Conservation (phyloP, 2,329 filamentous ascomycete genomes). For the Talaromyces piceae region DNA sequence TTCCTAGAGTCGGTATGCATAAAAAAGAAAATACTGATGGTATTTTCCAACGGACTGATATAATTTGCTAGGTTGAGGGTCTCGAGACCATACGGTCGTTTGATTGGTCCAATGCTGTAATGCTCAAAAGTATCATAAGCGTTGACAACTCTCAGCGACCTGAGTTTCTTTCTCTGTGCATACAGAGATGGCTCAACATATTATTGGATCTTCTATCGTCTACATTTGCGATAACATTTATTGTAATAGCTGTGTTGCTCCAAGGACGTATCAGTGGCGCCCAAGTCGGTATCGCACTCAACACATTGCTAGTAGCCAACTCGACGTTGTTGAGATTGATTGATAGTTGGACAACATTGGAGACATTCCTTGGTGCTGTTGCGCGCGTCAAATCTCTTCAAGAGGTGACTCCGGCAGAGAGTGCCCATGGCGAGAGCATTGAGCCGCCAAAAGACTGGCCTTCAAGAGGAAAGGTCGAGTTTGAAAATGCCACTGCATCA, state of each 20-base stretch:
- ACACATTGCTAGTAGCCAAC: constrained; percentile 49
- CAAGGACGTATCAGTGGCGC: constrained; percentile 38
- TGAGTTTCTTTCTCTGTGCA: constrained; percentile 49
- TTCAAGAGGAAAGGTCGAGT: constrained; percentile 34
- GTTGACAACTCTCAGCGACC: constrained; percentile 50
- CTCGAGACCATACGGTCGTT: constrained; percentile 51
- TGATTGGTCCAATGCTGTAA: constrained; percentile 34
- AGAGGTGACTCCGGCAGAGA: constrained; percentile 37
- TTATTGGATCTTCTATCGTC: constrained; percentile 45
- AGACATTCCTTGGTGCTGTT: constrained; percentile 52
- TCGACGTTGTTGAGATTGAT: constrained; percentile 44
- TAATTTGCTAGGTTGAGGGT: constrained; percentile 24
- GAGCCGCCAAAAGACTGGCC: constrained; percentile 37
- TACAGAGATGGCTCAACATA: constrained; percentile 52
- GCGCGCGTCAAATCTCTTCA: constrained; percentile 48
- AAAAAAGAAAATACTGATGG: background rate
- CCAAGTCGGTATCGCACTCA: constrained; percentile 46
- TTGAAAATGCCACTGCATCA: constrained; percentile 19
- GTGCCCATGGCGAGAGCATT: constrained; percentile 33
- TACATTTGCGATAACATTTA: constrained; percentile 40
- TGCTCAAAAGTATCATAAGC: constrained; percentile 38
- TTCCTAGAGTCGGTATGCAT: constrained; percentile 48
- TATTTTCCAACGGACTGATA: background rate
- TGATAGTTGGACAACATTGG: constrained; percentile 49
- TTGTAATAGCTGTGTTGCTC: constrained; percentile 42